These are phyloP conservation scores for Hamamelis virginiana DNA, from an alignment of 164 flowering plant species.

Conservation along the genomic window DNA sequence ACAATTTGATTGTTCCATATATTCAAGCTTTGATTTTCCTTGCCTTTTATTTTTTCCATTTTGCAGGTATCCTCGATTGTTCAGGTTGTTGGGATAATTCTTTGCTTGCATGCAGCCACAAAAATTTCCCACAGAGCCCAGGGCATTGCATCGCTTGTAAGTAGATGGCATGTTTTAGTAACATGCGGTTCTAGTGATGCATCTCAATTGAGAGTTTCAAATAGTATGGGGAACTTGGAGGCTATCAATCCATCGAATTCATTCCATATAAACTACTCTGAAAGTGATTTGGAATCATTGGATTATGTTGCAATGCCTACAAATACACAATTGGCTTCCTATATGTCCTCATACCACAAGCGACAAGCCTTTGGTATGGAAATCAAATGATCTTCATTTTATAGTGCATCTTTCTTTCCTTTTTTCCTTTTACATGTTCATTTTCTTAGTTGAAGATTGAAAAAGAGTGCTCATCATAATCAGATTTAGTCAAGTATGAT, in stretches of 20 bases:
- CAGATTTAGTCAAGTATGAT: too few relatives aligned
- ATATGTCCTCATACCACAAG: slow-evolving; percentile 65
- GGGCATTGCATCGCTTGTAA: slow-evolving; percentile 65
- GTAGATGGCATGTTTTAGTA: slow-evolving; percentile 80
- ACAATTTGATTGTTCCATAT: neutral
- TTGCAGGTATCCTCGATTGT: slow-evolving; percentile 58
- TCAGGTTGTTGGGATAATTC: slow-evolving; percentile 71
- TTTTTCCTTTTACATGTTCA: too few relatives aligned
- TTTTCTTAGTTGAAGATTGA: too few relatives aligned
- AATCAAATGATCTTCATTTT: neutral
- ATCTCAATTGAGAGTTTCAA: slow-evolving; percentile 40
- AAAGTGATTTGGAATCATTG: slow-evolving; percentile 80
- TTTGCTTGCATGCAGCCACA: slow-evolving; percentile 80
- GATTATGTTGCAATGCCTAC: slow-evolving; percentile 42
- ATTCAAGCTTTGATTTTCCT: neutral
- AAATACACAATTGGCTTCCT: slow-evolving; percentile 49
- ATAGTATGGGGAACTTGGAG: slow-evolving; percentile 43
- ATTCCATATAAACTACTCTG: slow-evolving; percentile 39
- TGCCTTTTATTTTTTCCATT: neutral
- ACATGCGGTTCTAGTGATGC: slow-evolving; percentile 54
- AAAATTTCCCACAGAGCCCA: slow-evolving; percentile 90
- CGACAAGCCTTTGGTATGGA: slow-evolving; percentile 83
- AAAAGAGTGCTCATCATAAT: too few relatives aligned
- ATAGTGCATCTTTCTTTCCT: neutral
- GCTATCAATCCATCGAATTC: slow-evolving; percentile 23